Percentiles rank a stretch among this genome's conserved stretches.
Conservation (phyloP, 2,329 filamentous ascomycete genomes). For the Claviceps arundinis region DNA sequence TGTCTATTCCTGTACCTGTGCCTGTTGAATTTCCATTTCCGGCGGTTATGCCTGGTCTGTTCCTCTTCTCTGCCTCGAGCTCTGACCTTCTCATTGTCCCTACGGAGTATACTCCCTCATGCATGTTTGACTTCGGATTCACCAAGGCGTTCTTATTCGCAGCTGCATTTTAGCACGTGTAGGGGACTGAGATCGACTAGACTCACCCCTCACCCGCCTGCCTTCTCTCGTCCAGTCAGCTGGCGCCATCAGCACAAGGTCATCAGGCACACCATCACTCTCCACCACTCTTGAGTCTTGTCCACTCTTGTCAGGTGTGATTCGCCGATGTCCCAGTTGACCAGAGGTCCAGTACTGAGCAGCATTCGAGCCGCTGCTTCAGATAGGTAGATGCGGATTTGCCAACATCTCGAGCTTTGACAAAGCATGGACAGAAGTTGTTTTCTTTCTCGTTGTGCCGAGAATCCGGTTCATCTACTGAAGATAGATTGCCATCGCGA, state of each 20-base stretch:
- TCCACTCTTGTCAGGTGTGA: constrained; percentile 4
- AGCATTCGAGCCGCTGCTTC: background rate
- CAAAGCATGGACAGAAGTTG: background rate
- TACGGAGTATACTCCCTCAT: background rate
- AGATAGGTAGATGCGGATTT: background rate
- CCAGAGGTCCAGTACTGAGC: background rate
- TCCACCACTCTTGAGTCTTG: background rate
- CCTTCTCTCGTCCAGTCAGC: constrained; percentile 11
- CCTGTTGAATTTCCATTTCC: background rate
- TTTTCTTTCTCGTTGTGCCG: background rate
- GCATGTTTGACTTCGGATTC: background rate
- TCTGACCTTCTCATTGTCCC: background rate
- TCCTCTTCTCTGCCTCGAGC: too few species aligned
- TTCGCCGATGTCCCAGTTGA: constrained; percentile 4
- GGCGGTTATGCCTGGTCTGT: too few species aligned
- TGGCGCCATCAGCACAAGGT: constrained; percentile 10
- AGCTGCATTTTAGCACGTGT: background rate
- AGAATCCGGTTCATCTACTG: background rate
- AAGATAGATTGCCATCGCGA: background rate
- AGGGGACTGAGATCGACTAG: background rate
- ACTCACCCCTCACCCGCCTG: background rate
- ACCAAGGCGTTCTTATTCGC: background rate
- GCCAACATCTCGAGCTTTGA: background rate
- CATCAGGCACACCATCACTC: constrained; percentile 11
- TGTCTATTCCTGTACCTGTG: background rate